These are phyloP conservation scores for Heracleum sosnowskyi DNA, from an alignment of 129 eudicot genomes.

Conservation along the genomic window DNA sequence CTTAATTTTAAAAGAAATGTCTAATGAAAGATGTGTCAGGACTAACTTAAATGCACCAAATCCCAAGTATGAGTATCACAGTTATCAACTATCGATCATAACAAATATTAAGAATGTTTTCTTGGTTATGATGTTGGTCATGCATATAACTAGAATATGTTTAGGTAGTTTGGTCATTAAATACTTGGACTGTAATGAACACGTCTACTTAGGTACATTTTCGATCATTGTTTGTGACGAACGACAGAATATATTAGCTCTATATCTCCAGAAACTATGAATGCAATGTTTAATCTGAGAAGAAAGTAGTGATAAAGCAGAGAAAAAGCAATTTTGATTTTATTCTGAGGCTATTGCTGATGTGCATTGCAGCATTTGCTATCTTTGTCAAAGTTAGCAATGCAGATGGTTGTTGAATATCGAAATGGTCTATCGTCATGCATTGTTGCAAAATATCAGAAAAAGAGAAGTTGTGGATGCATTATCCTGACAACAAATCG, in stretches of 20 bases:
- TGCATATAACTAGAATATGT: background rate
- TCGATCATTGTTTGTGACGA: background rate
- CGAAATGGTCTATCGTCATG: background rate
- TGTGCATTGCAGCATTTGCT: background rate
- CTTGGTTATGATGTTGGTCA: conserved; percentile 2
- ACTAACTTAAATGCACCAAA: background rate
- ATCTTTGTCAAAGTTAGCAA: background rate
- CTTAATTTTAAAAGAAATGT: too few species aligned
- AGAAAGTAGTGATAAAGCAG: background rate
- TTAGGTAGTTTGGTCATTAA: background rate
- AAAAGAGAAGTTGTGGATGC: background rate
- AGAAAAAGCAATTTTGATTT: background rate
- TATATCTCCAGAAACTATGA: background rate
- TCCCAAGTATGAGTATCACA: background rate
- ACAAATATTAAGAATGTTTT: background rate
- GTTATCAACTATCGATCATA: background rate
- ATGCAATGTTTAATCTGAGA: background rate
- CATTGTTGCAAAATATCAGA: background rate
- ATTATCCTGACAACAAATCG: background rate
- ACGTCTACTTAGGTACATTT: background rate
- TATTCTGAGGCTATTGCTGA: background rate
- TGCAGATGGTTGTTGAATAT: background rate
- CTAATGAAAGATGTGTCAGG: too few species aligned
- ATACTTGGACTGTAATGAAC: background rate
- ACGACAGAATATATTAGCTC: background rate